Conservation (phyloP, 768 basidiomycete genomes). For the Cyathus striatus region DNA sequence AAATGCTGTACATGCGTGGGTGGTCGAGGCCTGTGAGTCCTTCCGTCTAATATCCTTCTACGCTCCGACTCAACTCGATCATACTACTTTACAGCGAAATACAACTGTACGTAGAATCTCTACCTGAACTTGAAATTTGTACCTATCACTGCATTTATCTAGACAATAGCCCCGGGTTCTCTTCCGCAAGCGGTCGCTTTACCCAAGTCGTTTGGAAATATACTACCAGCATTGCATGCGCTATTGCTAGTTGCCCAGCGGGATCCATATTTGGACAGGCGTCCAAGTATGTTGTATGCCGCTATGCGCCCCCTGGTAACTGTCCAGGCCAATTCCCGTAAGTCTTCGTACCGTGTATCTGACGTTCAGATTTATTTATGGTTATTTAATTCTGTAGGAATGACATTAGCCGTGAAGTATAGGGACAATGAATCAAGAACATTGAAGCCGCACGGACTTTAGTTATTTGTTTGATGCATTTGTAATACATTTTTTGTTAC, state of each 20-base stretch:
- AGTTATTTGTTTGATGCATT: too few species aligned
- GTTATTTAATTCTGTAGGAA: too few species aligned
- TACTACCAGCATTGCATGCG: constrained; percentile 45
- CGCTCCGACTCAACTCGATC: too few species aligned
- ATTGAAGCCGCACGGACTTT: too few species aligned
- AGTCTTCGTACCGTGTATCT: too few species aligned
- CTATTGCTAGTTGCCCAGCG: constrained; percentile 28
- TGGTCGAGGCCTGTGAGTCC: constrained; percentile 20
- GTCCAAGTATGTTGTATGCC: constrained; percentile 19
- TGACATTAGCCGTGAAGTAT: too few species aligned
- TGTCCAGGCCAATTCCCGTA: constrained; percentile 16
- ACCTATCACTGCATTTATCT: neutral
- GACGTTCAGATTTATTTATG: too few species aligned
- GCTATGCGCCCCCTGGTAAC: constrained; percentile 22
- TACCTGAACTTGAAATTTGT: neutral
- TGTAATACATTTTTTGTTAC: too few species aligned
- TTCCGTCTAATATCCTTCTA: neutral
- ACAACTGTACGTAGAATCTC: constrained; percentile 12
- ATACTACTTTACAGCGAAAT: constrained; percentile 11
- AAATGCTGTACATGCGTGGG: constrained; percentile 16
- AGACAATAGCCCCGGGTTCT: constrained; percentile 23
- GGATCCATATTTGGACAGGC: constrained; percentile 16
- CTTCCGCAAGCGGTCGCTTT: constrained; percentile 19
- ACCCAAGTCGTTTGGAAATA: constrained; percentile 49
- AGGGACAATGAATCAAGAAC: too few species aligned